Conservation (phyloP, 2,329 filamentous ascomycete genomes). For the Microsporum canis region DNA sequence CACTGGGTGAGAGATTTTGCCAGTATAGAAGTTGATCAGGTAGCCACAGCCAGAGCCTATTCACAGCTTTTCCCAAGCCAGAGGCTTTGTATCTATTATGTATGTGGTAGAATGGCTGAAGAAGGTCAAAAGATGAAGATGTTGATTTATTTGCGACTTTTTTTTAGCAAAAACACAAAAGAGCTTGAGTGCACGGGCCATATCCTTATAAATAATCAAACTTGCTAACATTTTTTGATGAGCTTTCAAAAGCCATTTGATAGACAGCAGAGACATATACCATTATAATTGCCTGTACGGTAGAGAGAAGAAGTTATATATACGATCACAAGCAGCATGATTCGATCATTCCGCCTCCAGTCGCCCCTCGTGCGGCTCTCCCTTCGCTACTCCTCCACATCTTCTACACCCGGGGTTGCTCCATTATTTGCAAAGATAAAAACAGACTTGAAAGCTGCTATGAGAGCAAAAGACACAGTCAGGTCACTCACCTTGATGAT, state of each 20-base stretch:
- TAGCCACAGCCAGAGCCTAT: not conserved
- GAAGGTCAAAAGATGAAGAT: not conserved
- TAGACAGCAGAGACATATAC: not conserved
- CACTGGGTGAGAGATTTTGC: not conserved
- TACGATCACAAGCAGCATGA: constrained; percentile 19
- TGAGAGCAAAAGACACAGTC: constrained; percentile 39
- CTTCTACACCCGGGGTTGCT: constrained; percentile 22
- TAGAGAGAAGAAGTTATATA: not conserved
- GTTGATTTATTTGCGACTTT: not conserved
- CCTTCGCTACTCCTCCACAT: constrained; percentile 32
- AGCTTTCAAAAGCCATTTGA: no score
- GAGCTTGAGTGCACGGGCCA: not conserved
- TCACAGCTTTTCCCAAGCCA: not conserved
- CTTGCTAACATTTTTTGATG: no score
- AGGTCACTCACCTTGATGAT: constrained; percentile 23
- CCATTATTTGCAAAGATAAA: constrained; percentile 36
- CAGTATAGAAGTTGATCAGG: not conserved
- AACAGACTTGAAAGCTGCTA: constrained; percentile 38
- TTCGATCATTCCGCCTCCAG: constrained; percentile 22
- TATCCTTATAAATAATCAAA: not conserved
- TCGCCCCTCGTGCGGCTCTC: constrained; percentile 15
- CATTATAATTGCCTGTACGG: not conserved
- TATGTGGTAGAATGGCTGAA: not conserved
- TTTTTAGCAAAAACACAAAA: not conserved
- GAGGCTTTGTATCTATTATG: not conserved